Conservation (phyloP, 1,139 yeast genomes). For the Blastobotrys arbuscula region DNA sequence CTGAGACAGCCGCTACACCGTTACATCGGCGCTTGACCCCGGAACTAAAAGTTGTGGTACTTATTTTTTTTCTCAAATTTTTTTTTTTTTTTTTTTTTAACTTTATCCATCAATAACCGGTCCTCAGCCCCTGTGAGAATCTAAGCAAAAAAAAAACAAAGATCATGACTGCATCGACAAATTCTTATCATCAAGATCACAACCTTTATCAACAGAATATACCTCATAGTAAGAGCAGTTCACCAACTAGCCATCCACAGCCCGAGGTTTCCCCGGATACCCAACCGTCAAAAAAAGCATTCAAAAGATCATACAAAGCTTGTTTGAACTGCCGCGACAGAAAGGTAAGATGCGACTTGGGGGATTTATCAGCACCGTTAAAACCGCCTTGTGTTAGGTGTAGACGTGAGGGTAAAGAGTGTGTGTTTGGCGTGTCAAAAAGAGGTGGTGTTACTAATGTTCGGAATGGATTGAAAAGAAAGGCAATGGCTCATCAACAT, state of each 20-base stretch:
- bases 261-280: not conserved
- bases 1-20: no score
- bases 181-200: no score
- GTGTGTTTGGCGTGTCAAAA: conserved; percentile 65
- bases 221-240: not conserved
- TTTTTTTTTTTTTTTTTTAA: no score
- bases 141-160: no score
- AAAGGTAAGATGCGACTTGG: conserved; percentile 17
- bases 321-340: conserved; percentile 17
- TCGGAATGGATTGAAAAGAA: conserved; percentile 35
- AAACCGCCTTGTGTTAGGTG: conserved; percentile 87
- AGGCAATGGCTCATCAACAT: conserved; percentile 9
- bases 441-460: conserved; percentile 53
- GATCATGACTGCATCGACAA: no score
- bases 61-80: no score
- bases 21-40: no score
- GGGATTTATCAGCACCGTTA: conserved; percentile 51
- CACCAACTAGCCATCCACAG: conserved; percentile 1
- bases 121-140: no score
- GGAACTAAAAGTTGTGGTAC: no score
- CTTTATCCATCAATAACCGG: no score
- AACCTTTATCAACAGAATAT: no score
- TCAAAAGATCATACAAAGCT: conserved; percentile 68
- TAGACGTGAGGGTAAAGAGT: conserved; percentile 69
- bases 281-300: conserved; percentile 3